These are phyloP conservation scores for Gossypium ekmanianum DNA, from an alignment of 345 rosid genomes.

Conservation along the genomic window DNA sequence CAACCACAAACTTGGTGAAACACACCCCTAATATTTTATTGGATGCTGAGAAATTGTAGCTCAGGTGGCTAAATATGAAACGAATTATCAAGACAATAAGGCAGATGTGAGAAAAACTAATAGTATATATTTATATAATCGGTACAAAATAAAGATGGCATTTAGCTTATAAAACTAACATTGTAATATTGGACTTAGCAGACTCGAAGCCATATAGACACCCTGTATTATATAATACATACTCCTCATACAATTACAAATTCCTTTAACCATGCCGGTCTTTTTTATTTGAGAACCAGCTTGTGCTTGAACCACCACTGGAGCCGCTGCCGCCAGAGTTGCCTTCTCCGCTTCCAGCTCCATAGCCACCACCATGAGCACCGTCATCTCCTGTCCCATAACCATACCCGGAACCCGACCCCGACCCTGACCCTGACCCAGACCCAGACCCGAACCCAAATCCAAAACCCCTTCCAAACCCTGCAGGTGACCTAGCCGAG, in stretches of 20 bases:
- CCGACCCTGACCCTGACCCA: constrained; percentile 59
- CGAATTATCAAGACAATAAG: not conserved
- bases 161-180: not conserved
- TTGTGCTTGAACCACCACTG: constrained; percentile 24
- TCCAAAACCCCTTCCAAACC: constrained; percentile 69
- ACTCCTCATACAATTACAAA: not conserved
- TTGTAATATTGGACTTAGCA: too few species aligned
- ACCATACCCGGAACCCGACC: constrained; percentile 72
- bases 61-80: too few species aligned
- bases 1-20: too few species aligned
- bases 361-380: constrained; percentile 68
- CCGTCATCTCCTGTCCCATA: constrained; percentile 77
- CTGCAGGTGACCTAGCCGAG: constrained; percentile 62
- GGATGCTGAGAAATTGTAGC: too few species aligned
- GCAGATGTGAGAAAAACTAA: not conserved
- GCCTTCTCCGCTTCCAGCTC: constrained; percentile 60
- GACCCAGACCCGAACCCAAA: constrained; percentile 36
- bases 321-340: constrained; percentile 39
- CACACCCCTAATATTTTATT: too few species aligned
- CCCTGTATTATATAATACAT: not conserved
- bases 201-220: not conserved
- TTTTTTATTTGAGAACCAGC: not conserved
- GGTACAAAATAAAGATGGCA: not conserved
- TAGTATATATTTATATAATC: not conserved
- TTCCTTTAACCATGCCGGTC: constrained; percentile 25